Percentiles rank a stretch among this genome's conserved stretches.
phyloP scores from a whole-genome alignment of 2,329 filamentous ascomycete species.

The Claviceps monticola region DNA sequence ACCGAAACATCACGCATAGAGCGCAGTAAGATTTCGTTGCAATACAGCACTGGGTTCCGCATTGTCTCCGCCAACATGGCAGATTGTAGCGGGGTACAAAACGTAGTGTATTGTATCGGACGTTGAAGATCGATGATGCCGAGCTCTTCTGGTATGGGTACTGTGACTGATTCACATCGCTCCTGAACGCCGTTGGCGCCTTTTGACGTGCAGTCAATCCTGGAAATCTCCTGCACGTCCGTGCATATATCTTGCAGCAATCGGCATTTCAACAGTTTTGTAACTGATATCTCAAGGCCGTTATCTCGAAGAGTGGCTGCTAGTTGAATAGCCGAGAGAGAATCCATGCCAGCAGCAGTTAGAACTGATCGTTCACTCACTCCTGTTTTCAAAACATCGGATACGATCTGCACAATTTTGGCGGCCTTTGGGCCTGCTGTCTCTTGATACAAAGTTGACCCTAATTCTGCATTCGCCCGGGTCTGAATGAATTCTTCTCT shows the following conservation, averaged over 20 bases:
- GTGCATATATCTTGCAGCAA: conserved; percentile 21
- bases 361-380: conserved; percentile 29
- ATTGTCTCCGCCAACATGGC: conserved; percentile 71
- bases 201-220: not conserved
- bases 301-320: conserved; percentile 47
- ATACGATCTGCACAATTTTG: conserved; percentile 26
- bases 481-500: conserved; percentile 30
- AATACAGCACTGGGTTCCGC: conserved; percentile 48
- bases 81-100: conserved; percentile 60
- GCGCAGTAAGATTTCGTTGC: conserved; percentile 62
- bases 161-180: not conserved
- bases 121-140: too few species aligned
- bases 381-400: conserved; percentile 24
- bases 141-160: not conserved
- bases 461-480: conserved; percentile 6
- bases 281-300: conserved; percentile 41
- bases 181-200: not conserved
- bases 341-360: conserved; percentile 48
- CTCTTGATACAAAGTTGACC: not conserved
- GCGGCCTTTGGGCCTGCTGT: conserved; percentile 11
- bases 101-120: conserved; percentile 15
- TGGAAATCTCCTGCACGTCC: not conserved
- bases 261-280: conserved; percentile 46
- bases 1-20: conserved; percentile 24
- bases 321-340: conserved; percentile 34